Evolutionary conservation across 129 eudicot species (phyloP), one percentile per base, ranked within the genome.

Genomic region (Dittrichia graveolens): DNA sequence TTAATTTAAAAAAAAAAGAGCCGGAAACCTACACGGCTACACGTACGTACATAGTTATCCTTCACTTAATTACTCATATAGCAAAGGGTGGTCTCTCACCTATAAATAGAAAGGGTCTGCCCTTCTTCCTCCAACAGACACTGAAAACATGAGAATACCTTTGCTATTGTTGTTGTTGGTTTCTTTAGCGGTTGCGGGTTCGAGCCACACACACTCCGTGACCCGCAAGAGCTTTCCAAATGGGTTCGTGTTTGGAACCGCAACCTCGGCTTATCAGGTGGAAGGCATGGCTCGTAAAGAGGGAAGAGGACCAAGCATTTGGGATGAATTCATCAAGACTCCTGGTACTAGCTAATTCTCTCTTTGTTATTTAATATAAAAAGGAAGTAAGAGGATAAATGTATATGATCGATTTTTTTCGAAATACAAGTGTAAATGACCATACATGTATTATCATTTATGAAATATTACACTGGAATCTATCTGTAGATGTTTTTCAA

Each of bases 231-330:
- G 82, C 66, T 92, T 92, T 69, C 96, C 98, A 1, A 77, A 92
- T 35, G 91, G 85, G 5, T 92, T 92, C 75, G 10, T 85, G 11
- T 92, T 86, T 39, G 98, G 98, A 48, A 92, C 98, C 4, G 98
- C 98, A 0, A 84, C 98, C 1, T 92, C 98, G 1, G 96, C 98
- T 31, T 92, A 92, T 69, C 98, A 92, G 61, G 98, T 92, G 6
- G 98, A 91, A 74, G 97, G 97, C 53, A 82, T 83, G 90, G 93
- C 97, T 34, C 56, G 15, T 40, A 83, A 82, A 74, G 96, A 83
- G 24, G 97, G 97, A 49, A 79, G 96, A 37, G 97, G 96, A 9
- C 97, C 97, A 1, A 91, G 96, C 81, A 91, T 91, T 75, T 91
- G 97, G 97, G 97, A 88, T 49, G 76, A 77, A 14, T 91, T 91